A percentile compares a stretch with the other conserved stretches of the same genome.
Evolutionary conservation across 225 moss, liverwort and hornwort genomes (phyloP).

Genomic region (Neckera pumila): DNA sequence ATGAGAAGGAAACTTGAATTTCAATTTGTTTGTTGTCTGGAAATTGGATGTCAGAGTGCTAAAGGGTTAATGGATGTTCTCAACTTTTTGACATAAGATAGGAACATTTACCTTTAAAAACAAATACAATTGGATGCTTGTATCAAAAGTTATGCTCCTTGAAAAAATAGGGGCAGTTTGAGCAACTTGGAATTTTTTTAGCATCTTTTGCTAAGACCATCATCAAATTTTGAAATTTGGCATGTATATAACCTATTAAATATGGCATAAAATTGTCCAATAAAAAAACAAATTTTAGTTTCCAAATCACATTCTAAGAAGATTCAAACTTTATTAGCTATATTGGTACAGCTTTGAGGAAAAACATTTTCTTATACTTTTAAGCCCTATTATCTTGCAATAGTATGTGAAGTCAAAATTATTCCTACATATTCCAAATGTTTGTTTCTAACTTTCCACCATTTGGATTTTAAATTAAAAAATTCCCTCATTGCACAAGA

Average conservation of each 20-base stretch:
- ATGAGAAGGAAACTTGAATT: no score
- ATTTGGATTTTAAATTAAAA: not conserved
- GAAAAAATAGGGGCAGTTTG: fast-evolving
- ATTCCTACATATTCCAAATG: not conserved
- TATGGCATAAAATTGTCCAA: not conserved
- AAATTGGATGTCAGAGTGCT: no score
- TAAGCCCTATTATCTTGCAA: not conserved
- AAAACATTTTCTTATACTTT: not conserved
- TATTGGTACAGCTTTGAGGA: fast-evolving
- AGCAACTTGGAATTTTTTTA: not conserved
- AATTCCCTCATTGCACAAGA: no score
- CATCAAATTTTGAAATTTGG: not conserved
- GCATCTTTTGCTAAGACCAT: fast-evolving
- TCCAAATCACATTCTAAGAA: not conserved
- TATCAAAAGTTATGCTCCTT: not conserved
- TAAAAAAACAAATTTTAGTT: not conserved
- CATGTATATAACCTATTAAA: not conserved
- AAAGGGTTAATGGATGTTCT: not conserved
- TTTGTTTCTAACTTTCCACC: not conserved
- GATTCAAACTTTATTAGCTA: not conserved
- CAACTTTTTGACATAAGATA: not conserved
- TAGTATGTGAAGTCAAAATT: not conserved
- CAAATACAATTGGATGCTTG: not conserved
- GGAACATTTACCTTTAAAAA: not conserved
- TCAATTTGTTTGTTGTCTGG: no score